Base-by-base conservation (phyloP, 1,284 basidiomycete species). In the Puccinia horiana region DNA sequence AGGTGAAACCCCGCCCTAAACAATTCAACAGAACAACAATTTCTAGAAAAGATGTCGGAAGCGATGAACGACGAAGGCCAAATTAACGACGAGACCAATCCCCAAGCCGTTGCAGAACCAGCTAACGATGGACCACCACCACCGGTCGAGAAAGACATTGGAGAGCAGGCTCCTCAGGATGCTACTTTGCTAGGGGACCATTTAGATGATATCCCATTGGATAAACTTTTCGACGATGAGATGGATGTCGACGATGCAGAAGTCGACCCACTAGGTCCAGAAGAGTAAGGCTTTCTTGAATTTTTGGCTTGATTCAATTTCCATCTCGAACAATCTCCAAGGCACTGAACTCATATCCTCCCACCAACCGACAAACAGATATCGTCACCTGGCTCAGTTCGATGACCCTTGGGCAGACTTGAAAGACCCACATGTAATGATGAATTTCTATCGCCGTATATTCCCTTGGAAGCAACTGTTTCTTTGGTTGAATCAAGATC, bases 381-480 rank as follows among this genome's bases (percentile, higher is more conserved):
- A 76, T 54, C 76, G 63, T 16, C 29, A 35, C 23, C 35, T 78
- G 26, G 42, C 63, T 0, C 54, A 58, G 32, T 78, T 67, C 52
- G 76, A 78, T 69, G 76, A 78, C 52, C 76, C 76, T 47, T 78
- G 76, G 76, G 85, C 85, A 75, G 87, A 88, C 84, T 87, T 89
- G n/a, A 87, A 87, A 73, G 89, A 90, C 65, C 90, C 90, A 0
- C 88, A 90, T 85, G 90, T 91, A 76, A 96, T 98, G 93, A 89
- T 93, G 70, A 91, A 92, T 4, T 99, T 95, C 88, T 99, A 99
- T 88, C 90, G 92, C 54, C 91, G 95, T 44, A 89, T 99, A 0
- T 97, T 97, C 86, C 96, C 96, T 0, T 99, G 95, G 90, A 94
- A 94, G 87, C 92, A 94, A 4, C 90, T 98, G 85, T 98, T 92